These are phyloP conservation scores for Talaromyces proteolyticus DNA, from an alignment of 495 filamentous ascomycete genomes.

Conservation along the genomic window DNA sequence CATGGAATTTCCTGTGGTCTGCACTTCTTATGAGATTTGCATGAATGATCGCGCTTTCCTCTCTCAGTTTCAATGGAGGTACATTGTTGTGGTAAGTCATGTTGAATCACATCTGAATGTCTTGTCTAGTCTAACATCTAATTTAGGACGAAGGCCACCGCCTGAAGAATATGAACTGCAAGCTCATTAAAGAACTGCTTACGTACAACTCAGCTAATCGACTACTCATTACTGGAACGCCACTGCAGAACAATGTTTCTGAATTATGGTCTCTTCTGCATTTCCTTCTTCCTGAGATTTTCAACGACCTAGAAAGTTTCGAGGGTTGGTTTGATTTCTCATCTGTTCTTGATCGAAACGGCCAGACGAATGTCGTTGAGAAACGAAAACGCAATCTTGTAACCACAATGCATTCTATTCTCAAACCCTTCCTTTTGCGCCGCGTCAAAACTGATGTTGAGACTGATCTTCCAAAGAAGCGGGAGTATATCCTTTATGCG, in stretches of 20 bases:
- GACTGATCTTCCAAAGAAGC: slow-evolving; percentile 82
- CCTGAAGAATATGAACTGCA: slow-evolving; percentile 94
- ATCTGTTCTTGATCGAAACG: slow-evolving; percentile 68
- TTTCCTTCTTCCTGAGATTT: slow-evolving; percentile 88
- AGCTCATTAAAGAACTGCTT: slow-evolving; percentile 80
- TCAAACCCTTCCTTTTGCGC: slow-evolving; percentile 86
- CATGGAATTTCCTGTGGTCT: slow-evolving; percentile 78
- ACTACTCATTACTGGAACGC: slow-evolving; percentile 90
- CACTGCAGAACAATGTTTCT: slow-evolving; percentile 90
- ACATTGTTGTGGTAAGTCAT: slow-evolving; percentile 80
- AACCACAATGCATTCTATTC: slow-evolving; percentile 80
- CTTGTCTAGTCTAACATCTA: background rate
- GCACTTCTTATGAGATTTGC: slow-evolving; percentile 92
- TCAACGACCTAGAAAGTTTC: slow-evolving; percentile 82
- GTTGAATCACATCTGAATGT: background rate
- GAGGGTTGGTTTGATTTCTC: slow-evolving; percentile 96
- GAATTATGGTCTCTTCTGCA: slow-evolving; percentile 95
- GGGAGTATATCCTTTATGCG: slow-evolving; percentile 91
- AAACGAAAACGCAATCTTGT: slow-evolving; percentile 73
- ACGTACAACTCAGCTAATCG: slow-evolving; percentile 84
- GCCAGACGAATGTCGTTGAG: slow-evolving; percentile 52
- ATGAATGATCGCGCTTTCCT: slow-evolving; percentile 82
- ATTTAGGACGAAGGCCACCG: slow-evolving; percentile 87
- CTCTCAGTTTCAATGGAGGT: slow-evolving; percentile 82
- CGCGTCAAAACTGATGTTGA: slow-evolving; percentile 92